Conservation (phyloP, 2,329 filamentous ascomycete species). For the Microdochium nivale region DNA sequence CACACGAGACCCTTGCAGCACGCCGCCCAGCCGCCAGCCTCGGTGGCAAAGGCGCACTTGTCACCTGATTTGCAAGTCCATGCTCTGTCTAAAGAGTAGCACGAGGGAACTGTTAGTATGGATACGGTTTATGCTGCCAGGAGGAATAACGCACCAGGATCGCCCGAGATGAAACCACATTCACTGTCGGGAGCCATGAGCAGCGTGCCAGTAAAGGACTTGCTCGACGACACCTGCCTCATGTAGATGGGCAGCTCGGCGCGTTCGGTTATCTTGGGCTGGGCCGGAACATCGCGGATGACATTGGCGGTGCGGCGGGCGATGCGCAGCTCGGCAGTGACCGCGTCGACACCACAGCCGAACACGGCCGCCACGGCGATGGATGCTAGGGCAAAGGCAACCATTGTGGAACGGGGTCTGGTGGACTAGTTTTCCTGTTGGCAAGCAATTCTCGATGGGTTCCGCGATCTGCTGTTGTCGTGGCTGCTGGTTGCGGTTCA, state of each 20-base stretch:
- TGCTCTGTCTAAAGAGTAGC: neutral
- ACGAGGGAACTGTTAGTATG: neutral
- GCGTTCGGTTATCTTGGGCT: neutral
- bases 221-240: neutral
- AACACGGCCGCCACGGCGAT: too few relatives aligned
- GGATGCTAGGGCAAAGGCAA: too few relatives aligned
- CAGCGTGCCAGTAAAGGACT: slow-evolving; percentile 7
- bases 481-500: too few relatives aligned
- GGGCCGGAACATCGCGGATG: neutral
- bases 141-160: slow-evolving; percentile 16
- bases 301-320: too few relatives aligned
- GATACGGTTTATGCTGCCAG: neutral
- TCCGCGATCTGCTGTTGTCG: too few relatives aligned
- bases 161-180: slow-evolving; percentile 38
- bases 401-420: too few relatives aligned
- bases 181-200: slow-evolving; percentile 40
- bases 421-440: too few relatives aligned
- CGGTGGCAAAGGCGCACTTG: neutral
- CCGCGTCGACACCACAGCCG: too few relatives aligned
- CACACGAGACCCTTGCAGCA: neutral
- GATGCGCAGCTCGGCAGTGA: too few relatives aligned
- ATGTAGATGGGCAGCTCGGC: neutral
- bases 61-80: neutral
- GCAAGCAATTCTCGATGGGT: too few relatives aligned
- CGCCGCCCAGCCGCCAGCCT: neutral